Evolutionary conservation across 2,329 filamentous ascomycete genomes (phyloP), one percentile per base, ranked within the genome.

Genomic region (Aspergillus versicolor): DNA sequence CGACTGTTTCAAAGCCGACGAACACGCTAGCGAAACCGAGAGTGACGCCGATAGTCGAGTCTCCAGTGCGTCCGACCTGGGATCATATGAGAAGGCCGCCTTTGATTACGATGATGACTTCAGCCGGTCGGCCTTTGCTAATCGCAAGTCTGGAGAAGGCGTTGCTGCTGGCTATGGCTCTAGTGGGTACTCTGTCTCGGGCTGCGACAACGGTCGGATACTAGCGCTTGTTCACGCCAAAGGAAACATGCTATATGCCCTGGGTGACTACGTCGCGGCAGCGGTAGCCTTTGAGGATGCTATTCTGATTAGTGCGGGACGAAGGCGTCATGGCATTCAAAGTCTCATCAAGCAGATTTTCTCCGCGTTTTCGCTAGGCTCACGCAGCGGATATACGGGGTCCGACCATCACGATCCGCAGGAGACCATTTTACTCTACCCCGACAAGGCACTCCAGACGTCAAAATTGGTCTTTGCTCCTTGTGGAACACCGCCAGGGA

Each of bases 181-280:
- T 4, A 94, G 90, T 72, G 92, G 92, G 15, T 97, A 96, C 72
- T 84, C 86, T 13, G 87, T 99, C 43, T 84, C 92, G 5, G 92
- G 88, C 2, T 86, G 84, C 43, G 94, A 99, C 64, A 97, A 97
- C 70, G 94, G 93, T 8, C 86, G 94, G 58, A 91, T 99, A 67
- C 82, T 99, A 44, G 90, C 92, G n/a, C 82, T 99, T 15, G 87
- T 97, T 41, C 94, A 99, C 75, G 92, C 93, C 19, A 99, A 97
- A 74, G 94, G 93, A n/a, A 97, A 97, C 61, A 95, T 97, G 88
- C 81, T 97, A 2, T 99, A 99, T 74, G 87, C 90, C 24, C 78
- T 95, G 30, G 93, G 93, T 45, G 88, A 97, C 63, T 89, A 94
- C 62, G 80, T 82, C 40, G 85, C 82, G 41, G 94, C 94, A 42